phyloP scores from a whole-genome alignment of 495 filamentous ascomycete species.

The Neurospora terricola region DNA sequence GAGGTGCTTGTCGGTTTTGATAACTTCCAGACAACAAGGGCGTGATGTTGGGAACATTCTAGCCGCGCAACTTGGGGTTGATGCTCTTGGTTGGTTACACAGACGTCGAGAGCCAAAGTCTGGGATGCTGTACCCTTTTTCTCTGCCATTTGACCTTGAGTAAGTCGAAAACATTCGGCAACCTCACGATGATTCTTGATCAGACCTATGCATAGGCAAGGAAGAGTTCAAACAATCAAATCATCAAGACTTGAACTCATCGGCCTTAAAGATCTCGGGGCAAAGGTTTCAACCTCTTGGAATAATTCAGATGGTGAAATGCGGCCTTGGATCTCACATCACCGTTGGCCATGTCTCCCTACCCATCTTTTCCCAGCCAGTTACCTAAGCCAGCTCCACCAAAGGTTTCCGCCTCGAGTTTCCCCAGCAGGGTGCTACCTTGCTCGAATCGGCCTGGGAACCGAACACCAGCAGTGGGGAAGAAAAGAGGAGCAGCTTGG shows the following conservation, averaged over 20 bases:
- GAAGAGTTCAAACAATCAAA: neutral
- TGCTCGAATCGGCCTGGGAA: neutral
- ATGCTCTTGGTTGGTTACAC: neutral
- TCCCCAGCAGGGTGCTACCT: neutral
- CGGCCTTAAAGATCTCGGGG: neutral
- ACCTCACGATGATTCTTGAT: neutral
- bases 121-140: neutral
- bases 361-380: neutral
- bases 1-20: neutral
- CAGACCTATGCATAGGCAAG: neutral
- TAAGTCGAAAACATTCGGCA: neutral
- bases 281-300: neutral
- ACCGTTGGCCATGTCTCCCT: neutral
- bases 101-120: neutral
- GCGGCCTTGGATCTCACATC: neutral
- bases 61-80: neutral
- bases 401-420: neutral
- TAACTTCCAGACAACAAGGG: neutral
- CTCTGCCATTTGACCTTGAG: neutral
- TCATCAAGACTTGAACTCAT: neutral
- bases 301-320: neutral
- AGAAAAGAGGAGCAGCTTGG: neutral
- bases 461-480: neutral
- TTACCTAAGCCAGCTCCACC: neutral
- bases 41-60: neutral